Evolutionary conservation across 306 rosid species (phyloP).

Genomic region (Urtica urens): DNA sequence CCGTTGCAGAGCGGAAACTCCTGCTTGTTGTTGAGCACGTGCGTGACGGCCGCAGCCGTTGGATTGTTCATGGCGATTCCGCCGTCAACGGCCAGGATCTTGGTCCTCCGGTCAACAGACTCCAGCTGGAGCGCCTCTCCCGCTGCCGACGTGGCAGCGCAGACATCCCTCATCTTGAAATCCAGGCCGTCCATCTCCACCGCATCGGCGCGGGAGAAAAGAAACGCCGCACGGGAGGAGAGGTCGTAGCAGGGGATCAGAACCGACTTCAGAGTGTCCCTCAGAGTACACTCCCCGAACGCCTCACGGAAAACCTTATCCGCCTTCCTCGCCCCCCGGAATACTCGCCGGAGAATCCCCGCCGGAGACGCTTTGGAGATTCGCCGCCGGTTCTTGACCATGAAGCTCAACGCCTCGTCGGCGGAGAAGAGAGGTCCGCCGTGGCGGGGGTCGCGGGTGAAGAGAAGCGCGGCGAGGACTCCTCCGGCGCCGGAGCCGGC

Average conservation of each 20-base stretch:
- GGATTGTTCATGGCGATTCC: conserved; percentile 88
- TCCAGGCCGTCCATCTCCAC: conserved; percentile 82
- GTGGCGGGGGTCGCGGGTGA: conserved; percentile 47
- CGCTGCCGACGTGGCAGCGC: conserved; percentile 49
- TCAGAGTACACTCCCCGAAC: conserved; percentile 59
- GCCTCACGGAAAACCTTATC: conserved; percentile 51
- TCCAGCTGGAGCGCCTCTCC: conserved; percentile 33
- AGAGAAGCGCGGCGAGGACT: conserved; percentile 60
- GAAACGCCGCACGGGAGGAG: conserved; percentile 68
- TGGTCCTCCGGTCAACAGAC: conserved; percentile 62
- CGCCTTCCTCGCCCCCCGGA: conserved; percentile 23
- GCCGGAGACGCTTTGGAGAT: conserved; percentile 24
- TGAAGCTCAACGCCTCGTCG: conserved; percentile 47
- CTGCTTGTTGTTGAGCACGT: conserved; percentile 81
- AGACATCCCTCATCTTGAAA: conserved; percentile 78
- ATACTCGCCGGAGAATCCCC: conserved; percentile 39
- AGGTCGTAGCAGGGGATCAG: conserved; percentile 91
- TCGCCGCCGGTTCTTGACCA: conserved; percentile 40
- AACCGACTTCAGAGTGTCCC: conserved; percentile 77
- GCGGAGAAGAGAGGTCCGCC: conserved; percentile 59
- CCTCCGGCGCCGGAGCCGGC: conserved; percentile 84
- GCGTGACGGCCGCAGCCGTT: conserved; percentile 73
- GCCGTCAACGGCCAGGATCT: conserved; percentile 68
- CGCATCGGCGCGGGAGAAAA: conserved; percentile 96
- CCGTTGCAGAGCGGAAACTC: conserved; percentile 80